phyloP scores from a whole-genome alignment of 176 grass and related monocot genomes.

The Musa beccarii region DNA sequence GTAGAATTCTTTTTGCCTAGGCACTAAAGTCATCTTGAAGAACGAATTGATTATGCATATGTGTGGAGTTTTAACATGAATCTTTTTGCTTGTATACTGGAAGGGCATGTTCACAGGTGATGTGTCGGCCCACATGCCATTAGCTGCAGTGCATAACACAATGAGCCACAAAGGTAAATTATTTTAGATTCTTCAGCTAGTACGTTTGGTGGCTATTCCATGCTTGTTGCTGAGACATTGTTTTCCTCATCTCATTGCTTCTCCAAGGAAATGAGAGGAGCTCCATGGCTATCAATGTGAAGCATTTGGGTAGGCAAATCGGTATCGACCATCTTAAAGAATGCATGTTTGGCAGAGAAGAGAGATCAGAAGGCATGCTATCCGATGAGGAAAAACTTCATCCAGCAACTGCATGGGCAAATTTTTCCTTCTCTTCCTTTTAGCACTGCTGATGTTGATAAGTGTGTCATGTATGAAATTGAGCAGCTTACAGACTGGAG shows the following conservation, averaged over 20 bases:
- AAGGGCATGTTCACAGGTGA: slow-evolving; percentile 60
- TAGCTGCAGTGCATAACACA: slow-evolving; percentile 37
- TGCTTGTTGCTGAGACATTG: background rate
- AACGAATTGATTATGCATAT: background rate
- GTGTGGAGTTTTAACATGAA: background rate
- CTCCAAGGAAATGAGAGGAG: slow-evolving; percentile 48
- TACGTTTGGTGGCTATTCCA: no score
- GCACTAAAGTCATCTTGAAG: background rate
- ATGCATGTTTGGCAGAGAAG: slow-evolving; percentile 30
- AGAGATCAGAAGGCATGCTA: slow-evolving; percentile 21
- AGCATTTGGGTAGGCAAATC: slow-evolving; percentile 24
- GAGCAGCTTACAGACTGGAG: background rate
- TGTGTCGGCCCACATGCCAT: slow-evolving; percentile 41
- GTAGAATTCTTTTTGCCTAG: slow-evolving; percentile 23
- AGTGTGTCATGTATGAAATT: background rate
- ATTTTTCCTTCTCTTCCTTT: background rate
- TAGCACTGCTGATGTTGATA: background rate
- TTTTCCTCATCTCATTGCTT: slow-evolving; percentile 8
- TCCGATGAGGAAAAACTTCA: slow-evolving; percentile 33
- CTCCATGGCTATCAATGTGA: slow-evolving; percentile 2
- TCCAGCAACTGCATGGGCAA: slow-evolving; percentile 43
- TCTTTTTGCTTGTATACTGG: background rate
- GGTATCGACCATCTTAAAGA: slow-evolving; percentile 41
- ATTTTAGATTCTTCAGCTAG: slow-evolving; percentile 2
- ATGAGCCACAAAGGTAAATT: slow-evolving; percentile 37